Evolutionary conservation across 2,329 filamentous ascomycete genomes (phyloP).

Genomic region (Aschersonia sp.): DNA sequence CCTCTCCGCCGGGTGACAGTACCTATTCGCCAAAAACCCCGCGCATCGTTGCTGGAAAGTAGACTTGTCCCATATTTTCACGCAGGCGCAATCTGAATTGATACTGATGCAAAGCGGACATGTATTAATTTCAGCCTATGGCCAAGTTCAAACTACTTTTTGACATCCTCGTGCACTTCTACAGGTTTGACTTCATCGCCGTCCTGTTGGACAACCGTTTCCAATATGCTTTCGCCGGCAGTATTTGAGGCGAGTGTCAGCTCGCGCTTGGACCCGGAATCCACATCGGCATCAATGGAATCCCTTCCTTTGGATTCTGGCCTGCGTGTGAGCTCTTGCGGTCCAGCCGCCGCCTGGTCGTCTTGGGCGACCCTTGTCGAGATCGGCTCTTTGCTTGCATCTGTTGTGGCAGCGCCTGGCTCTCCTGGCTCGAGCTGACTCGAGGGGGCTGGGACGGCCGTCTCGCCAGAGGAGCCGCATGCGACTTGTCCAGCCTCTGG

Average conservation of each 20-base stretch:
- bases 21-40: background rate
- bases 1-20: too few relatives aligned
- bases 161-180: conserved; percentile 19
- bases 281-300: background rate
- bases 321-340: conserved; percentile 1
- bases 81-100: background rate
- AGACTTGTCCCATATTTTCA: background rate
- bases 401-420: too few relatives aligned
- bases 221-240: conserved; percentile 28
- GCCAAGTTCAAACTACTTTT: conserved; percentile 8
- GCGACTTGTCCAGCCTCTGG: conserved; percentile 30
- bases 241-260: conserved; percentile 26
- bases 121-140: background rate
- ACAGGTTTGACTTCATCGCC: conserved; percentile 20
- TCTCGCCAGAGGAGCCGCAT: conserved; percentile 8
- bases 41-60: background rate
- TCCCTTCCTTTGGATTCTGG: background rate
- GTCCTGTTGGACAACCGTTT: conserved; percentile 21
- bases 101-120: background rate
- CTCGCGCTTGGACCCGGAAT: conserved; percentile 7
- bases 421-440: background rate
- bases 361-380: too few relatives aligned
- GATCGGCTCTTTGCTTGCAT: too few relatives aligned
- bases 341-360: background rate
- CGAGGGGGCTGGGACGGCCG: background rate